Percentiles rank a stretch among this genome's conserved stretches.
phyloP scores from a whole-genome alignment of 805 yeast genomes.

The Wickerhamiella musiphila region DNA sequence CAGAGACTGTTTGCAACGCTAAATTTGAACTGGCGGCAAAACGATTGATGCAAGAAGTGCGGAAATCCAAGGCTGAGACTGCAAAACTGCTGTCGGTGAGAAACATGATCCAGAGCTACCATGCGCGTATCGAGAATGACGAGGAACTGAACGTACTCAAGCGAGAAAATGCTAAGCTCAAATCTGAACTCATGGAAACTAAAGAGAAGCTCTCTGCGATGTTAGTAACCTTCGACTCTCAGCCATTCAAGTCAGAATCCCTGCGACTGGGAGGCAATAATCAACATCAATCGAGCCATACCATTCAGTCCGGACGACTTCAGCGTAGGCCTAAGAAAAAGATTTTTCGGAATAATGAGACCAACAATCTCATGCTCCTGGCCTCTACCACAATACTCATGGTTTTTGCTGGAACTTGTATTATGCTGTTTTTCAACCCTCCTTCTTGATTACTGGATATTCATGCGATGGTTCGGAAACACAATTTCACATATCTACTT shows the following conservation, averaged over 20 bases:
- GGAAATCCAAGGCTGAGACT: conserved; percentile 19
- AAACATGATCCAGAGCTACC: conserved; percentile 16
- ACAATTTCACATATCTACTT: too few species aligned
- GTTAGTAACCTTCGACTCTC: too few species aligned
- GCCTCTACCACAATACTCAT: conserved; percentile 12
- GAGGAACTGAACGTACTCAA: conserved; percentile 17
- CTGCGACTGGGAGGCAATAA: background rate
- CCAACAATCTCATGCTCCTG: conserved; percentile 12
- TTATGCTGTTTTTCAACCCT: conserved; percentile 17
- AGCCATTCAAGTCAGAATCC: too few species aligned
- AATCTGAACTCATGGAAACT: conserved; percentile 9
- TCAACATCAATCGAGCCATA: background rate
- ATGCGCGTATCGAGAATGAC: conserved; percentile 16
- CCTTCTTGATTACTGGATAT: conserved; percentile 5
- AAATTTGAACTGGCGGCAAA: conserved; percentile 22
- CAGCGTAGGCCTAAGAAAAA: conserved; percentile 2
- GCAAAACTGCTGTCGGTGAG: conserved; percentile 20
- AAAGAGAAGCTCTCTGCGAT: too few species aligned
- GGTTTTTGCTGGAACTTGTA: conserved; percentile 14
- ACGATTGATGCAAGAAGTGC: conserved; percentile 20
- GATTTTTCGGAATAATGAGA: conserved; percentile 4
- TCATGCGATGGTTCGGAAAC: background rate
- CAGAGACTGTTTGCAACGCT: conserved; percentile 15
- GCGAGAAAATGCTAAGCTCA: conserved; percentile 14
- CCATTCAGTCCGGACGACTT: background rate